A percentile compares a stretch with the other conserved stretches of the same genome.
phyloP scores from a whole-genome alignment of 768 basidiomycete genomes.

The Termitomyces sp. region DNA sequence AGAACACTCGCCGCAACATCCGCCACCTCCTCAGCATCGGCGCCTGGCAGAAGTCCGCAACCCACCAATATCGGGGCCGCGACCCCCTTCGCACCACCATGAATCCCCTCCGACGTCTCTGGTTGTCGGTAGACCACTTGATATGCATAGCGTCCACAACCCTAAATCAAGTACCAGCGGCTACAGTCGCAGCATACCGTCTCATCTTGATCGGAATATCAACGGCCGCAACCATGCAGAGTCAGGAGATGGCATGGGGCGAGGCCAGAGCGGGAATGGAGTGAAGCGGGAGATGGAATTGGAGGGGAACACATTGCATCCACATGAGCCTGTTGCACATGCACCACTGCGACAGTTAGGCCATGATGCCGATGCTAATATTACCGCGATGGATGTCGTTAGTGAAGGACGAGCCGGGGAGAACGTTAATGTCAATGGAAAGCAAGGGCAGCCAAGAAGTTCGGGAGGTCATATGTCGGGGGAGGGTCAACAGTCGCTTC shows the following conservation, averaged over 20 bases:
- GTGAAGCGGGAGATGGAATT: slow-evolving; percentile 19
- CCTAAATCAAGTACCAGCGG: slow-evolving; percentile 1
- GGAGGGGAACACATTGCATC: slow-evolving; percentile 9
- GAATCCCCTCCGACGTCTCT: slow-evolving; percentile 25
- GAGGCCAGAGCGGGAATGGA: slow-evolving; percentile 19
- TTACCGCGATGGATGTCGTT: slow-evolving; percentile 8
- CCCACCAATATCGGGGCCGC: slow-evolving; percentile 18
- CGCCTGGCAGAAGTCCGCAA: slow-evolving; percentile 28
- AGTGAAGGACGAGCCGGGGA: slow-evolving; percentile 6
- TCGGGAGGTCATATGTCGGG: slow-evolving; percentile 13
- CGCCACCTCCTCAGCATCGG: slow-evolving; percentile 16
- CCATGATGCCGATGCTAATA: slow-evolving; percentile 12
- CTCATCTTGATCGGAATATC: slow-evolving; percentile 12
- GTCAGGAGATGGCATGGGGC: slow-evolving; percentile 17
- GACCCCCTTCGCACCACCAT: slow-evolving; percentile 26
- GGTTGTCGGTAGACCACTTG: slow-evolving; percentile 27
- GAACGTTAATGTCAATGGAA: slow-evolving; percentile 3
- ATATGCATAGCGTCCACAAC: slow-evolving; percentile 22
- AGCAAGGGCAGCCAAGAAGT: slow-evolving; percentile 14
- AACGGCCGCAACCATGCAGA: slow-evolving; percentile 17
- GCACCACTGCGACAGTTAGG: slow-evolving; percentile 6
- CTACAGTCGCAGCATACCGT: slow-evolving; percentile 2
- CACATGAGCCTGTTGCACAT: slow-evolving; percentile 1
- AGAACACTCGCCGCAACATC: slow-evolving; percentile 18
- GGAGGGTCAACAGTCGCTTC: slow-evolving; percentile 44